A percentile compares a stretch with the other conserved stretches of the same genome.
Evolutionary conservation across 2,329 filamentous ascomycete species (phyloP).

Genomic region (Arachnomyces sp.): DNA sequence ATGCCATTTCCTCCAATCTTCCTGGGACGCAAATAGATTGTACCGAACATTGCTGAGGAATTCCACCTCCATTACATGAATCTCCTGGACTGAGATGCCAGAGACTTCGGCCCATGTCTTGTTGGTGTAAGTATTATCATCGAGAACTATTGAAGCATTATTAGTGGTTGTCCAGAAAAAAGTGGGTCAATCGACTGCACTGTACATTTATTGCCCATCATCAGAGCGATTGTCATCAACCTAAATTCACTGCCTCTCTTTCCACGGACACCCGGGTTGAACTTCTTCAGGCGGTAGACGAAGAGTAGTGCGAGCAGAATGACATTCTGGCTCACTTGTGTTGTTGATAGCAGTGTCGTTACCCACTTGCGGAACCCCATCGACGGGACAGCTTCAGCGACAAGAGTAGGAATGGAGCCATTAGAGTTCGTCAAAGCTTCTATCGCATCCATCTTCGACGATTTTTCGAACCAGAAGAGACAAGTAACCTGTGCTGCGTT

Average conservation of each 20-base stretch:
- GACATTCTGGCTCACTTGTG: constrained; percentile 93
- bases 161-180: background rate
- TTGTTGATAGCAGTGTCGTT: constrained; percentile 79
- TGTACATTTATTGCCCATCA: constrained; percentile 95
- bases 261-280: constrained; percentile 81
- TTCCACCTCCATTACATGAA: constrained; percentile 99
- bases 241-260: constrained; percentile 90
- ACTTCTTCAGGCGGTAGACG: constrained; percentile 85
- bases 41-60: constrained; percentile 98
- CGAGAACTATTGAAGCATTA: constrained; percentile 56
- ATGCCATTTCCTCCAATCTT: constrained; percentile 85
- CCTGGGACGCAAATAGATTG: constrained; percentile 75
- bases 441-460: constrained; percentile 67
- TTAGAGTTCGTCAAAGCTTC: constrained; percentile 49
- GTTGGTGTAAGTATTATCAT: constrained; percentile 99
- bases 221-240: constrained; percentile 84
- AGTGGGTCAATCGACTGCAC: constrained; percentile 11
- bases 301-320: constrained; percentile 84
- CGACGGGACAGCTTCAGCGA: constrained; percentile 65
- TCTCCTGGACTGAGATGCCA: constrained; percentile 84
- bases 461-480: constrained; percentile 94
- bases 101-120: constrained; percentile 99
- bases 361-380: constrained; percentile 91
- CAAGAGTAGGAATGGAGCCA: constrained; percentile 48
- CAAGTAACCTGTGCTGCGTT: constrained; percentile 66